Evolutionary conservation across 2,329 filamentous ascomycete species (phyloP).

Genomic region (Coniochaeta hoffmannii): DNA sequence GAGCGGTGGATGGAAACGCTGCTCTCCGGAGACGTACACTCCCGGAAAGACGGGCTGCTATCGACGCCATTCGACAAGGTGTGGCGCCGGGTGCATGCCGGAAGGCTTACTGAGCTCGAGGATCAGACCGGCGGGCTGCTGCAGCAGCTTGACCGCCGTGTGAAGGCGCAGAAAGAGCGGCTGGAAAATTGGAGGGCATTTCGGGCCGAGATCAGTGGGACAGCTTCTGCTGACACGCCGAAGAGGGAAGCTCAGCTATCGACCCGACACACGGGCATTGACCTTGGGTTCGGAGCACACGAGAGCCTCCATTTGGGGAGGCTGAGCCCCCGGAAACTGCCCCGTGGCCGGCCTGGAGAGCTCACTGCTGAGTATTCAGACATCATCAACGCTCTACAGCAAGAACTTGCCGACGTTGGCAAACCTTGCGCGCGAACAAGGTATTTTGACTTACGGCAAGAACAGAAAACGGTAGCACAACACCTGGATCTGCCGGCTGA

Average conservation of each 20-base stretch:
- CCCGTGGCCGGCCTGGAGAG: conserved; percentile 9
- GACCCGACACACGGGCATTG: conserved; percentile 32
- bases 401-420: conserved; percentile 28
- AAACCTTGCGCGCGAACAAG: conserved; percentile 14
- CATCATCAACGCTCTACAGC: conserved; percentile 33
- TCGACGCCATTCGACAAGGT: conserved; percentile 60
- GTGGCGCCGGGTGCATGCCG: conserved; percentile 60
- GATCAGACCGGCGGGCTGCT: conserved; percentile 46
- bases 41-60: conserved; percentile 55
- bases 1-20: conserved; percentile 67
- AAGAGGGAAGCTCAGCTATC: conserved; percentile 13
- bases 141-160: conserved; percentile 62
- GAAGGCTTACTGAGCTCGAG: conserved; percentile 49
- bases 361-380: conserved; percentile 34
- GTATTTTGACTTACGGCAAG: conserved; percentile 8
- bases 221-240: conserved; percentile 16
- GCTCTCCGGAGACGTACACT: conserved; percentile 55
- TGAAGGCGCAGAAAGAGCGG: conserved; percentile 59
- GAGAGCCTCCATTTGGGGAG: conserved; percentile 36
- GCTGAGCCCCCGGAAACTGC: conserved; percentile 20
- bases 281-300: conserved; percentile 48
- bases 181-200: conserved; percentile 71
- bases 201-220: conserved; percentile 37
- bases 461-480: not conserved
- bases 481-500: not conserved